A percentile compares a stretch with the other conserved stretches of the same genome.
These are phyloP conservation scores for Irpex sp. DNA, from an alignment of 1,284 basidiomycete genomes.

Conservation along the genomic window DNA sequence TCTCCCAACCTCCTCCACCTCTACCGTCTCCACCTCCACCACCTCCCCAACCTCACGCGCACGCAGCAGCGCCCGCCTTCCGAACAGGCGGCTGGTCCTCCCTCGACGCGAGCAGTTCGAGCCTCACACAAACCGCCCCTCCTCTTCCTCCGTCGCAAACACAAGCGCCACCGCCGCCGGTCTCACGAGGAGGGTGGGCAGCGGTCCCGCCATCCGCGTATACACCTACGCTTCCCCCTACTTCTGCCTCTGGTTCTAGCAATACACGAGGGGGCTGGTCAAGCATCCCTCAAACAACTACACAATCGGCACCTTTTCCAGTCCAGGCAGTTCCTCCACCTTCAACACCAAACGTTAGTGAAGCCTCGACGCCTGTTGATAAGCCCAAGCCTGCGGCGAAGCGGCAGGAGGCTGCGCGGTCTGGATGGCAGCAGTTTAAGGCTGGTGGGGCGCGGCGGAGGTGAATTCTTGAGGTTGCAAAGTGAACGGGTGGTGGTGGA, in stretches of 20 bases:
- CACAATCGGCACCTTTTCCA: background rate
- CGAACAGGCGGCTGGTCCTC: conserved; percentile 56
- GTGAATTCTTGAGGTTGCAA: too few relatives aligned
- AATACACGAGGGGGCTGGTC: background rate
- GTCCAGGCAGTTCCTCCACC: background rate
- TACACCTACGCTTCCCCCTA: too few relatives aligned
- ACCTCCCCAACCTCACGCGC: background rate
- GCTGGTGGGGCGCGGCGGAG: conserved; percentile 17
- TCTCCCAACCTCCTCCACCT: conserved; percentile 1
- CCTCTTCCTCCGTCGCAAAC: conserved; percentile 7
- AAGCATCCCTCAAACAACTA: background rate
- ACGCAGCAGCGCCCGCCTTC: conserved; percentile 36
- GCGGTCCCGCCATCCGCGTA: background rate
- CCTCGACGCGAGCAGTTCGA: conserved; percentile 37
- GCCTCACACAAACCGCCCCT: conserved; percentile 10
- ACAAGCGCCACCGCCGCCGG: background rate
- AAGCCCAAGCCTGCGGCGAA: conserved; percentile 1
- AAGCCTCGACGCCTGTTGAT: background rate
- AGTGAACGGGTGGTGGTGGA: too few relatives aligned
- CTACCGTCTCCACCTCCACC: conserved; percentile 7
- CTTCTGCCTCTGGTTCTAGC: too few relatives aligned
- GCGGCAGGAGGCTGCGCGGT: conserved; percentile 22
- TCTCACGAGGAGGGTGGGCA: background rate
- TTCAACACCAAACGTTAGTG: background rate
- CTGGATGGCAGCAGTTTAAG: conserved; percentile 54